Evolutionary conservation across 1,284 basidiomycete species (phyloP), one percentile per base, ranked within the genome.

Genomic region (Papiliotrema nemorosa): DNA sequence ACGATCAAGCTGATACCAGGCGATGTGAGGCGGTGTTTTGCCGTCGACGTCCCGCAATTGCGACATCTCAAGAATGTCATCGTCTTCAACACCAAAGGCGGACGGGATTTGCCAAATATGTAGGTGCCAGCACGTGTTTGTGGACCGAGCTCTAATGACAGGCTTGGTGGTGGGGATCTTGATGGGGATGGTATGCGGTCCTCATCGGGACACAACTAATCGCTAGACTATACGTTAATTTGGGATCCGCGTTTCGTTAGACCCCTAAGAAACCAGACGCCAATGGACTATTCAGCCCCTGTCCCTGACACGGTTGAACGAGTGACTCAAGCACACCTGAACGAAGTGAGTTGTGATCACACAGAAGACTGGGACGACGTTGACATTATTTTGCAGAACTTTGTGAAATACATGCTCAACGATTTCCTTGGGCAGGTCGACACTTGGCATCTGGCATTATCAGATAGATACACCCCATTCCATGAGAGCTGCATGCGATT

Each of bases 131-230:
- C 10, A 3, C 5, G 18, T 3, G n/a, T n/a, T n/a, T n/a, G n/a
- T n/a, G n/a, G n/a, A n/a, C n/a, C n/a, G n/a, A n/a, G n/a, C n/a
- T n/a, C n/a, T 45, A 58, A 46, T 10, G 10, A 35, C 18, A 73
- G 70, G 67, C 59, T 76, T 0, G 69, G 72, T 5, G 74, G 74
- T 5, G 74, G 74, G 3, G 74, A 76, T 56, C 62, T 75, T 3
- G 74, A 75, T 47, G 72, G 74, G 20, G 67, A 68, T 26, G 64
- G 65, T 66, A 13, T 52, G 66, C 20, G 13, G n/a, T 31, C 20
- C n/a, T 5, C 0, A 21, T n/a, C 45, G 49, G 22, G 33, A 20
- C n/a, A 13, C 29, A 27, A 16, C 20, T 5, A 4, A 9, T 33
- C 3, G 5, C 53, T 51, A 68, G 73, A 74, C 46, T 76, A 64